Base-by-base conservation (phyloP, 768 basidiomycete species). In the Daedaleopsis nitida region DNA sequence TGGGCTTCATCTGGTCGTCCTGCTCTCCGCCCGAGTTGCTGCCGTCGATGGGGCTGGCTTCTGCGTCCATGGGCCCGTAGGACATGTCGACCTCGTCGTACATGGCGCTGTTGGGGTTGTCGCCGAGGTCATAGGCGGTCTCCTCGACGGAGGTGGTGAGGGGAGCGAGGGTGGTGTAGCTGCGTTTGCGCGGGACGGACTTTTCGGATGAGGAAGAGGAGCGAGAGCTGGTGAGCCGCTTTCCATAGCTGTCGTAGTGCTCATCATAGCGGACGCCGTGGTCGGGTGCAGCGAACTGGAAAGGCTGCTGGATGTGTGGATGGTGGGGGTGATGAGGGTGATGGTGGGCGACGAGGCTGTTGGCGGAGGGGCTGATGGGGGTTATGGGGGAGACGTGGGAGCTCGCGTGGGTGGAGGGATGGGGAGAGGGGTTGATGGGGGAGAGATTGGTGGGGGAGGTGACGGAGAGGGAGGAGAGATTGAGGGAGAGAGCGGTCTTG, bases 401-500 rank as follows among this genome's bases (percentile, higher is more conserved):
- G 45, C 69, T 62, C n/a, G 66, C 60, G 45, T 71, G 59, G 64
- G 60, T 78, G 64, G 65, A 77, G 62, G 74, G 70, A 45, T 67
- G 67, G 27, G 79, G 73, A 52, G 79, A 79, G 9, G 80, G 79
- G 19, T 79, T 82, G 69, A 85, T 82, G 48, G 89, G 87, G 13
- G 87, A 88, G 55, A 86, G 78, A 62, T 83, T 83, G 9, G 85
- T 79, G 10, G 88, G 87, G 21, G 87, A 88, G 44, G 86, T 74
- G 57, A 91, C 88, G 52, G 83, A 77, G 55, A 91, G 81, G 1
- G 82, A 80, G 24, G 84, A 85, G 58, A 92, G 78, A 70, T 90
- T 91, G 70, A 91, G 82, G 34, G 86, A 83, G 38, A 80, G 73
- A n/a, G 77, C 63, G 48, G 67, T 62, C 53, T 68, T 60, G 63